Evolutionary conservation across 2,329 filamentous ascomycete species (phyloP), one percentile per base, ranked within the genome.

Genomic region (Cercospora sp.): DNA sequence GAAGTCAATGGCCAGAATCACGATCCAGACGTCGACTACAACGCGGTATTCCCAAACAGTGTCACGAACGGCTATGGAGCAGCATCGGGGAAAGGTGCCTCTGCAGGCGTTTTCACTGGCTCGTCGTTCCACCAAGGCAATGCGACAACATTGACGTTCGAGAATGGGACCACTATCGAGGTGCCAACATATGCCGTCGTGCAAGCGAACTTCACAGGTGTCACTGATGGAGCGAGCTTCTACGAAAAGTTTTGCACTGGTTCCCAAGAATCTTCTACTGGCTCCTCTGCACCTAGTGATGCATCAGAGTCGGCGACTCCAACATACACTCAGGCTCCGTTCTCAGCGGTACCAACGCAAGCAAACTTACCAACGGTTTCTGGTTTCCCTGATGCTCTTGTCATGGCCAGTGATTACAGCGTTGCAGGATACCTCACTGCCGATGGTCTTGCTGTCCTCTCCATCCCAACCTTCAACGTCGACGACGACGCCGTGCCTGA

Each of bases 361-460:
- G 34, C 34, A 37, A 37, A 37, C 13, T 16, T 37, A 37, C 34
- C 34, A 37, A 37, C 34, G 5, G n/a, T 57, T 5, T 30, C 51
- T 21, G 24, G 13, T 10, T 26, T 57, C 21, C 24, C 24, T 30
- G 51, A 26, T 57, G 34, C 55, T 28, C 37, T 61, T 13, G 40
- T 65, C 5, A 43, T 10, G 53, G 28, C 34, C 10, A 69, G 69
- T 26, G 32, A 61, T 32, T 32, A 37, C 10, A 73, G 84, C 32
- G 78, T 71, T 16, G 16, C 79, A 16, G 83, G 84, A 1, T 85
- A 85, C 71, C 83, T 80, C 65, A 79, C 84, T 12, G 79, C 81
- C 37, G 76, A 78, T 1, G 34, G 34, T 78, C 5, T 85, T 88
- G 71, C 80, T 89, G 16, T 77, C 80, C 0, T 77, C 80, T 51